A percentile compares a stretch with the other conserved stretches of the same genome.
These are phyloP conservation scores for Cercospora berteroae DNA, from an alignment of 2,329 filamentous ascomycete species.

Conservation along the genomic window DNA sequence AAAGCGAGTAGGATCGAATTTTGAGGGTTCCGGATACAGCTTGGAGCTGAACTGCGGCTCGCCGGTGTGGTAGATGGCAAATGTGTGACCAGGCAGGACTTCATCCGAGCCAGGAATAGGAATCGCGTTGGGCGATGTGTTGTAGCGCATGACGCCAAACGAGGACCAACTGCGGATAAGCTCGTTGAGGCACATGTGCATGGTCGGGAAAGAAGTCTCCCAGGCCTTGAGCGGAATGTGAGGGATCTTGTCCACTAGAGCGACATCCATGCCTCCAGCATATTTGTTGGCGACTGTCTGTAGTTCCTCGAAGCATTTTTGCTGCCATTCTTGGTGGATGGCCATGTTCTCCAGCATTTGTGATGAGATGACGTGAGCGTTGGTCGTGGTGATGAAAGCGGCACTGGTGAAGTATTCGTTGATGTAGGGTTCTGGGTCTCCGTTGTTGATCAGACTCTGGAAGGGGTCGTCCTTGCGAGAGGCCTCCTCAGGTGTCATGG, in stretches of 20 bases:
- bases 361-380: conserved; percentile 55
- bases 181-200: conserved; percentile 54
- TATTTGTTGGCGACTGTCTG: conserved; percentile 46
- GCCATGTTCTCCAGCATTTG: conserved; percentile 34
- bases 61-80: conserved; percentile 28
- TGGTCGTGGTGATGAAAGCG: conserved; percentile 55
- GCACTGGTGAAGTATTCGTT: conserved; percentile 52
- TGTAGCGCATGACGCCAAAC: conserved; percentile 48
- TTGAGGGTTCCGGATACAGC: conserved; percentile 27
- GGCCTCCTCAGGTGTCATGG: conserved; percentile 18
- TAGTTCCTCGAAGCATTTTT: conserved; percentile 49
- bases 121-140: conserved; percentile 49
- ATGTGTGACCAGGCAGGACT: conserved; percentile 29
- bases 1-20: conserved; percentile 15
- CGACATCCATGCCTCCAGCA: conserved; percentile 30
- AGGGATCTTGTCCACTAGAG: conserved; percentile 42
- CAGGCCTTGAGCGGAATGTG: conserved; percentile 52
- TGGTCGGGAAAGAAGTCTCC: conserved; percentile 54
- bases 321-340: conserved; percentile 46
- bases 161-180: conserved; percentile 52
- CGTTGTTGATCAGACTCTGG: conserved; percentile 54
- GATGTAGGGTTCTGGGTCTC: conserved; percentile 38
- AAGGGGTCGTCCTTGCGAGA: conserved; percentile 50
- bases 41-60: conserved; percentile 28
- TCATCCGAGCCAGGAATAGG: conserved; percentile 36